Evolutionary conservation across 106 monocot genomes (phyloP), one percentile per base, ranked within the genome.

Genomic region (Dendrobium huoshanense): DNA sequence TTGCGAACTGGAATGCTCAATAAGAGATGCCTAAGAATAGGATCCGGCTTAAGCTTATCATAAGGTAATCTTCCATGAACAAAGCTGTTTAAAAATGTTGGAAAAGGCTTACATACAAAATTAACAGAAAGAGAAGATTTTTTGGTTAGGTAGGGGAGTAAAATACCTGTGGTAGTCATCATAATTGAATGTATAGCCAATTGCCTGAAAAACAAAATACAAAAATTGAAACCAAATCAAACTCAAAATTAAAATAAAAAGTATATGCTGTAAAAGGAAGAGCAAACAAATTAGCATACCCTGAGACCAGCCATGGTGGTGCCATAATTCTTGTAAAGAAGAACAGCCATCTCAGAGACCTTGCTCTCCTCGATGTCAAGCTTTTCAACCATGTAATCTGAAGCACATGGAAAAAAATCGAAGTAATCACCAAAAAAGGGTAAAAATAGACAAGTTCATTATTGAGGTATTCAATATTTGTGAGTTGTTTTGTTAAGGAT

Each of bases 261-360:
- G 41, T 18, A 15, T 20, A 20, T 7, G 31, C 4, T 42, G 40
- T 68, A 22, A 24, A 55, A 44, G 73, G 41, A 43, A 44, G 7
- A 74, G 20, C 9, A 75, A 40, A 8, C 1, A 43, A 59, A 54
- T n/a, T 58, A 59, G 11, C 67, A 27, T 92, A 94, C 97, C 94
- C 88, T 89, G 41, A 98, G 77, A 19, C 97, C 97, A 76, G 96
- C 94, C 96, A 97, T 97, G 33, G 96, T 97, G 7, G 96, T 97
- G 9, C 96, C 96, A 80, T 97, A 97, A 49, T 86, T 85, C 77
- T 84, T 85, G 86, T 97, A 97, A 17, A 97, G 85, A 27, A 88
- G 20, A 84, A 54, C 86, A 68, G 90, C 87, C 20, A 97, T 43
- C 10, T 87, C 86, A 58, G 88, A 24, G 15, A 94, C 77, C 80